Conservation (phyloP, 441 rosid species). For the Metrosideros polymorpha region DNA sequence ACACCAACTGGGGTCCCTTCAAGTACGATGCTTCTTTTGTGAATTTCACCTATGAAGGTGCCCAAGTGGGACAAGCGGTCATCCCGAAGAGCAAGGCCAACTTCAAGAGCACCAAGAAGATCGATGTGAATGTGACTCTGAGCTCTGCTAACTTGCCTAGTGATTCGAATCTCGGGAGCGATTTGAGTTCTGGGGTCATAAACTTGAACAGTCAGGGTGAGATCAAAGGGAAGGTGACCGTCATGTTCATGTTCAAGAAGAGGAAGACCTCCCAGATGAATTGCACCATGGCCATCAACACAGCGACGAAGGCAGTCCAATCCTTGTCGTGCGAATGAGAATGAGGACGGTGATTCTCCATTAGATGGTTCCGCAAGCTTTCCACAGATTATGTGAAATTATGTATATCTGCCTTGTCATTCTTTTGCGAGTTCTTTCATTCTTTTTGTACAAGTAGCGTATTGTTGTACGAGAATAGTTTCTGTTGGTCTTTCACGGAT, state of each 20-base stretch:
- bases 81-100: slow-evolving; percentile 5
- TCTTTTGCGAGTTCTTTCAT: not conserved
- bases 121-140: not conserved
- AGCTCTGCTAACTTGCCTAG: not conserved
- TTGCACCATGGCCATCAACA: not conserved
- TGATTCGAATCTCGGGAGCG: not conserved
- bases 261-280: not conserved
- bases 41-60: not conserved
- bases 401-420: not conserved
- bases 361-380: not conserved
- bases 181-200: not conserved
- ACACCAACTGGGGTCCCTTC: slow-evolving; percentile 7
- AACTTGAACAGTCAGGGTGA: not conserved
- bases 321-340: not conserved
- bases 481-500: not conserved
- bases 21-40: slow-evolving; percentile 1
- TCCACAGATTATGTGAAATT: not conserved
- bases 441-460: not conserved
- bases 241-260: slow-evolving; percentile 12
- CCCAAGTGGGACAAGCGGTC: not conserved
- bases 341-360: not conserved
- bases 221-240: slow-evolving; percentile 1
- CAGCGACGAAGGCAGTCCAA: not conserved
- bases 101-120: slow-evolving; percentile 4
- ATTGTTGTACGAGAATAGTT: not conserved